Evolutionary conservation across 1,284 basidiomycete genomes (phyloP).

Genomic region (Melampsora americana): DNA sequence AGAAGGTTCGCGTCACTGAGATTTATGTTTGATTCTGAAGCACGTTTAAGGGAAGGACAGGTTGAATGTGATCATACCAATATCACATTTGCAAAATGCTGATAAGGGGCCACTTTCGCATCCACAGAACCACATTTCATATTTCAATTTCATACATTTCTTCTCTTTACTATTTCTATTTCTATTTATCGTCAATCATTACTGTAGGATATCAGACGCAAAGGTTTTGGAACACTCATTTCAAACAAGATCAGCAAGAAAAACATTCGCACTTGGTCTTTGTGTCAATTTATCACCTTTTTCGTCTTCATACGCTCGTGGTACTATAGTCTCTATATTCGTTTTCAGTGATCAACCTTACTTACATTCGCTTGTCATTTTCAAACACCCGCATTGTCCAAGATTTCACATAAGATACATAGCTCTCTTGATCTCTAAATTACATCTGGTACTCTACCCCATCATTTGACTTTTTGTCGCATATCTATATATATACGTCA

Average conservation of each 20-base stretch:
- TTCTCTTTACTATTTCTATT: not conserved
- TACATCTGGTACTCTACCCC: no score
- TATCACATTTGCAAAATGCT: not conserved
- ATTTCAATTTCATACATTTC: not conserved
- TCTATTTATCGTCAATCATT: not conserved
- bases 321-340: not conserved
- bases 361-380: not conserved
- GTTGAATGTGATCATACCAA: no score
- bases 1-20: no score
- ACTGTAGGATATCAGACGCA: not conserved
- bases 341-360: not conserved
- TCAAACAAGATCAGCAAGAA: constrained; percentile 1
- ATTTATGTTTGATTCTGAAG: no score
- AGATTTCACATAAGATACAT: no score
- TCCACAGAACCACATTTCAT: not conserved
- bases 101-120: not conserved
- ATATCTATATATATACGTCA: no score
- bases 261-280: not conserved
- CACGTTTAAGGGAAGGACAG: no score
- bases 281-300: not conserved
- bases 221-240: not conserved
- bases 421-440: no score
- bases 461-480: no score
- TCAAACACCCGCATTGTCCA: no score
- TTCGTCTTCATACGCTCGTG: constrained; percentile 1